phyloP scores from a whole-genome alignment of 2,329 filamentous ascomycete species.

The Plenodomus biglobosus region DNA sequence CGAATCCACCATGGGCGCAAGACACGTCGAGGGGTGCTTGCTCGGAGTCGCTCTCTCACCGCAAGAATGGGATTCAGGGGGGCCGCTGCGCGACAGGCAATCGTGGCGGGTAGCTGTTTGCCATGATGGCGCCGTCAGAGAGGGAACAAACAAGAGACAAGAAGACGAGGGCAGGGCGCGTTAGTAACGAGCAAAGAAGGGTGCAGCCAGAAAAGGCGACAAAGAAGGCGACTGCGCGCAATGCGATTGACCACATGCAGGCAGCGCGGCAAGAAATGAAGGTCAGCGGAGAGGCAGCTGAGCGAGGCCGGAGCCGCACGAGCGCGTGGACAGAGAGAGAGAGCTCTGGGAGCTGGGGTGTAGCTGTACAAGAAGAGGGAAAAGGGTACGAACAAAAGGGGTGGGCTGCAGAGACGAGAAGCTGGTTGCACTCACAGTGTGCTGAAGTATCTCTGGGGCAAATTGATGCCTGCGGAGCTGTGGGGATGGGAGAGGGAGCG shows the following conservation, averaged over 20 bases:
- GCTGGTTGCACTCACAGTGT: slow-evolving; percentile 45
- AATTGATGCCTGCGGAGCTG: slow-evolving; percentile 27
- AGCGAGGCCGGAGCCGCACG: slow-evolving; percentile 33
- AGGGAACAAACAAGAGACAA: slow-evolving; percentile 39
- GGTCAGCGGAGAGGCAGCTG: slow-evolving; percentile 29
- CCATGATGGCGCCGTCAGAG: slow-evolving; percentile 48
- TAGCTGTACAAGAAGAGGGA: slow-evolving; percentile 35
- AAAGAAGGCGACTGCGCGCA: slow-evolving; percentile 33
- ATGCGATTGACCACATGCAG: slow-evolving; percentile 37
- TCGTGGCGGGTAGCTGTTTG: slow-evolving; percentile 44
- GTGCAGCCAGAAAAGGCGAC: slow-evolving; percentile 19
- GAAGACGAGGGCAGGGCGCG: slow-evolving; percentile 27
- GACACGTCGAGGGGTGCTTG: slow-evolving; percentile 16
- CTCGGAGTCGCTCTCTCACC: slow-evolving; percentile 23
- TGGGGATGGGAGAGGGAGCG: slow-evolving; percentile 18
- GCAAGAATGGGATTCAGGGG: slow-evolving; percentile 25
- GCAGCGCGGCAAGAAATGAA: slow-evolving; percentile 37
- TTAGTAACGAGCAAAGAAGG: slow-evolving; percentile 28
- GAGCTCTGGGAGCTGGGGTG: slow-evolving; percentile 37
- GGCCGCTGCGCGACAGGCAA: slow-evolving; percentile 33
- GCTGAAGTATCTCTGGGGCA: slow-evolving; percentile 29
- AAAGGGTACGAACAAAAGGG: slow-evolving; percentile 35
- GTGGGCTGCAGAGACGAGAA: slow-evolving; percentile 30
- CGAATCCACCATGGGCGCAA: slow-evolving; percentile 23
- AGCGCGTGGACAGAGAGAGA: slow-evolving; percentile 38